These are phyloP conservation scores for Triglochin maritima DNA, from an alignment of 106 monocot species.

Conservation along the genomic window DNA sequence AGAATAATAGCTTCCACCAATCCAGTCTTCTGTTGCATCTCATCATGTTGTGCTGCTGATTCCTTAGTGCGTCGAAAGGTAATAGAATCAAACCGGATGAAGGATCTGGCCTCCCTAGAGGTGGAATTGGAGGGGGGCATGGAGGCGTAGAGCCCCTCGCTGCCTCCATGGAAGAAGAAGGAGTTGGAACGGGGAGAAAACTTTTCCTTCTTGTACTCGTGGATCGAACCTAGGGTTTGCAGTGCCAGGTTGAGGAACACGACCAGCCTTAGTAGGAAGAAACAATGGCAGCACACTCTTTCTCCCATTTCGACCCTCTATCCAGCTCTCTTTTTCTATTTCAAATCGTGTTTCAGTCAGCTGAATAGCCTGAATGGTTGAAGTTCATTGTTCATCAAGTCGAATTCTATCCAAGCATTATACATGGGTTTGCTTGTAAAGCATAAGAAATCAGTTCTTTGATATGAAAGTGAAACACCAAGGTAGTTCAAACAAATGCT, in stretches of 20 bases:
- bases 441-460: too few species aligned
- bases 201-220: conserved; percentile 50
- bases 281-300: too few species aligned
- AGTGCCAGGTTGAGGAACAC: conserved; percentile 13
- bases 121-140: conserved; percentile 15
- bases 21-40: conserved; percentile 82
- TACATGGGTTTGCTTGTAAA: too few species aligned
- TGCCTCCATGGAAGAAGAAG: conserved; percentile 98
- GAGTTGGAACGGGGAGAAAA: conserved; percentile 77
- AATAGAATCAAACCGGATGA: conserved; percentile 84
- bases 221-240: conserved; percentile 46
- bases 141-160: conserved; percentile 88
- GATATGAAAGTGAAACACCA: too few species aligned
- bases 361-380: too few species aligned
- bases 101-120: conserved; percentile 55
- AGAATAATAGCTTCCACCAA: conserved; percentile 94
- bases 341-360: too few species aligned
- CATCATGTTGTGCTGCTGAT: conserved; percentile 53
- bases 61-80: conserved; percentile 59
- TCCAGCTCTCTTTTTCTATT: too few species aligned
- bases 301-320: too few species aligned
- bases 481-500: too few species aligned
- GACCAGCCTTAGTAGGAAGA: conserved; percentile 7
- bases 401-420: too few species aligned
- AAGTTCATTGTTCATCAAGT: too few species aligned